Base-by-base conservation (phyloP, 2,329 filamentous ascomycete species). In the Xylaria sp. region DNA sequence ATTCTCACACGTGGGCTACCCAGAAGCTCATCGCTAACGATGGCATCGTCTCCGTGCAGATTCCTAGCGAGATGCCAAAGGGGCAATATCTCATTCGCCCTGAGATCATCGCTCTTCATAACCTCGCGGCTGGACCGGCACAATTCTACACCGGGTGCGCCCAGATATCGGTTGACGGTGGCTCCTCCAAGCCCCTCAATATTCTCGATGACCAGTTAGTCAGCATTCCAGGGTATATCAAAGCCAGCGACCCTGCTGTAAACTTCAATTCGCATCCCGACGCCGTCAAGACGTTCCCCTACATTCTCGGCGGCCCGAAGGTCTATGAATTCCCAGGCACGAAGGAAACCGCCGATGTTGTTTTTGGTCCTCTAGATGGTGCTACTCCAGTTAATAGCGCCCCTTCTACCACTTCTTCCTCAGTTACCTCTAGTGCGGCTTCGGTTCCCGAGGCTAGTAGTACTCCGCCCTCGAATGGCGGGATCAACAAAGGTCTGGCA, bases 11-110 rank as follows among this genome's bases (percentile, higher is more conserved):
- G 7, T 74, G 75, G 65, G 77, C 63, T 18, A 73, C 67, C 46
- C 74, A 78, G 0, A 78, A 80, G 67, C 65, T 82, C 61, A 85
- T 86, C 63, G 77, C 79, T 41, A 85, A 85, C 74, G 82, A 81
- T 63, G 81, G 83, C 52, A 80, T 82, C 48, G 85, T 85, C 73
- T 78, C 80, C 23, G 81, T 86, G 54, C 81, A 80, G 55, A 85
- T 89, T 65, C 87, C 87, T 3, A 69, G 77, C 13, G 81, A 82
- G 66, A 81, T 89, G 39, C 82, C 81, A 9, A 76, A 83, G 10
- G 87, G 87, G 46, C 82, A 87, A 72, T 89, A 89, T 73, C 83
- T 89, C 50, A 81, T 88, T 31, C 84, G 87, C 48, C 84, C 87
- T 68, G 87, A 89, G 78, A 83, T 88, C 75, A 84, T 89, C 63